Evolutionary conservation across 345 rosid species (phyloP).

Genomic region (Eucalyptus cloeziana): DNA sequence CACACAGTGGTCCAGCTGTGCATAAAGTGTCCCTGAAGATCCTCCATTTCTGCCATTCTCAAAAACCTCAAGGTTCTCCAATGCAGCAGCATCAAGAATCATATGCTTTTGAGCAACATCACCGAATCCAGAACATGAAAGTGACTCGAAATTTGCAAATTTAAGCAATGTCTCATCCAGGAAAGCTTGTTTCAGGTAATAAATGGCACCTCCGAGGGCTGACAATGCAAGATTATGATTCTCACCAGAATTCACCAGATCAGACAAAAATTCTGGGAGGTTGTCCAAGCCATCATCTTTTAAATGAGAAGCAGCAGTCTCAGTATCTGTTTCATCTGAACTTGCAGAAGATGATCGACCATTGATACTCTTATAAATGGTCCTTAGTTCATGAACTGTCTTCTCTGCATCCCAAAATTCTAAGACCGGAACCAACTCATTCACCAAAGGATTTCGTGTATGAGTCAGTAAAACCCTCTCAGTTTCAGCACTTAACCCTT

Average conservation of each 20-base stretch:
- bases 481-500: constrained; percentile 54
- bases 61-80: constrained; percentile 96
- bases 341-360: constrained; percentile 23
- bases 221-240: constrained; percentile 65
- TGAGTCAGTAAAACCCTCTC: constrained; percentile 70
- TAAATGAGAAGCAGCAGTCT: constrained; percentile 2
- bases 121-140: constrained; percentile 53
- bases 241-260: constrained; percentile 41
- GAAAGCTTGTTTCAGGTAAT: constrained; percentile 83
- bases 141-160: constrained; percentile 78
- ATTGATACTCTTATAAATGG: constrained; percentile 25
- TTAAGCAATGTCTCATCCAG: constrained; percentile 83
- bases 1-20: constrained; percentile 86
- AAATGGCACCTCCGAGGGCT: constrained; percentile 92
- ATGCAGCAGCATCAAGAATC: constrained; percentile 95
- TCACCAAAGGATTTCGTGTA: constrained; percentile 80
- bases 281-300: constrained; percentile 10
- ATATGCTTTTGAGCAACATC: constrained; percentile 53
- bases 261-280: constrained; percentile 49
- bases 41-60: constrained; percentile 90
- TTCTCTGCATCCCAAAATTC: constrained; percentile 92
- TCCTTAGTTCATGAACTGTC: constrained; percentile 53
- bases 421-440: constrained; percentile 57
- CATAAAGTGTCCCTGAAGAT: constrained; percentile 73
- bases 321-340: constrained; percentile 13